Base-by-base conservation (phyloP, 495 filamentous ascomycete genomes). In the Hypoxylon fuscum region DNA sequence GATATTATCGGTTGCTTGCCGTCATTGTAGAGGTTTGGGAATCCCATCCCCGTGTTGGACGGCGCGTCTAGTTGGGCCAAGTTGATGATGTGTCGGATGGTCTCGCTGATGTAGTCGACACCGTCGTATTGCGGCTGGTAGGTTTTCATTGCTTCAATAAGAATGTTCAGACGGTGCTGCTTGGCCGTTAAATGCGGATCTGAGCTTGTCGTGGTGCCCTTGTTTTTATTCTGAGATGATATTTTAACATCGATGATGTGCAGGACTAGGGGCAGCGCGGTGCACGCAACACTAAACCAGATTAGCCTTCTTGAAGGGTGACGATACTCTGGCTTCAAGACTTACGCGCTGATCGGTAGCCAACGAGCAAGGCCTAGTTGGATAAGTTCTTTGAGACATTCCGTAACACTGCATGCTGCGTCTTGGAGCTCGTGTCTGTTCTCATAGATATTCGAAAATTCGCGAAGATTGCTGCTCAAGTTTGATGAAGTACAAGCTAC, bases 61-160 rank as follows among this genome's bases (percentile, higher is more conserved):
- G 66, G 62, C 1, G 66, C 53, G 21, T 73, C 71, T 9, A 73
- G 51, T 27, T 72, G 63, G 0, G 71, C 69, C 5, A 73, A 47
- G 48, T 70, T 72, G 37, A 73, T 66, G 18, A 73, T 73, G 55
- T 73, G 71, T 11, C 71, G 69, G 32, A 73, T 70, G 1, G 68
- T 73, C 47, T 73, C 69, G 60, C 63, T 68, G 14, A 73, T 69
- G 22, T 71, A 73, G 53, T 73, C 71, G 0, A 73, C 71, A 18
- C 69, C 69, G 35, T 73, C 71, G 47, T 73, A 73, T 40, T 73
- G 71, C 0, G 71, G 71, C 41, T 73, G 71, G 46, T 73, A 73
- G 0, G 71, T 73, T 25, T 71, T 72, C 71, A 73, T 73, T 1
- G 71, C 71, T 57, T 73, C 71, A 45, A 73, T 72, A 11, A 73